Base-by-base conservation (phyloP, 2,329 filamentous ascomycete species). In the Fusarium drepaniforme region DNA sequence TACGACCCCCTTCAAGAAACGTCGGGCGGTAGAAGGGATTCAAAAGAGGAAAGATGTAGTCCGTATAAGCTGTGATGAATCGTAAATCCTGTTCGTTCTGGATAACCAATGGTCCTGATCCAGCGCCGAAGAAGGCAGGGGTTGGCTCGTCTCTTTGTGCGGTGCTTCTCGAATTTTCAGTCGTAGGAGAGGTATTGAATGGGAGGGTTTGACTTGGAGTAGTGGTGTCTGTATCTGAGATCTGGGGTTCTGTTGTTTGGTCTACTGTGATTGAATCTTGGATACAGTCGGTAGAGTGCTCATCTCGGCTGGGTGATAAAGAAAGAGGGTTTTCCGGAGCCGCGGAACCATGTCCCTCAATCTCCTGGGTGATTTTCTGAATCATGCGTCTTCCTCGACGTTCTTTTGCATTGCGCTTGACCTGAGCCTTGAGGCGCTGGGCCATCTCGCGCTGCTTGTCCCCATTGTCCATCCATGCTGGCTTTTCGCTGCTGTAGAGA, bases 21-120 rank as follows among this genome's bases (percentile, higher is more conserved):
- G 83, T 81, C 0, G 89, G 88, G 3, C 83, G 84, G 78, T 90
- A 90, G 73, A 90, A 88, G 1, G 89, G 89, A 73, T 88, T 90
- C 0, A 90, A 80, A 61, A 89, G 88, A 0, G 89, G 88, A 60
- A 90, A 85, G 3, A 85, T 76, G 16, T 77, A 77, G 33, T 83
- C 80, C 3, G 84, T 73, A 65, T 84, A 84, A 7, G 60, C 13
- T 15, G 37, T 67, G 8, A 70, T 15, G 2, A 70, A 67, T 1
- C 68, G 70, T 1, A 73, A 9, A 33, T 73, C 71, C 5, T 66
- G 46, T 7, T 62, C 62, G 33, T 56, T 49, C 0, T 59, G 25
- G 13, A 73, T 8, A 1, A 33, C 8, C 1, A 72, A 30, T 0
- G 35, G 23, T 8, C 56, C 66, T 4, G 9, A 49, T 18, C 44